phyloP scores from a whole-genome alignment of 106 monocot genomes.

The Platanthera zijinensis region DNA sequence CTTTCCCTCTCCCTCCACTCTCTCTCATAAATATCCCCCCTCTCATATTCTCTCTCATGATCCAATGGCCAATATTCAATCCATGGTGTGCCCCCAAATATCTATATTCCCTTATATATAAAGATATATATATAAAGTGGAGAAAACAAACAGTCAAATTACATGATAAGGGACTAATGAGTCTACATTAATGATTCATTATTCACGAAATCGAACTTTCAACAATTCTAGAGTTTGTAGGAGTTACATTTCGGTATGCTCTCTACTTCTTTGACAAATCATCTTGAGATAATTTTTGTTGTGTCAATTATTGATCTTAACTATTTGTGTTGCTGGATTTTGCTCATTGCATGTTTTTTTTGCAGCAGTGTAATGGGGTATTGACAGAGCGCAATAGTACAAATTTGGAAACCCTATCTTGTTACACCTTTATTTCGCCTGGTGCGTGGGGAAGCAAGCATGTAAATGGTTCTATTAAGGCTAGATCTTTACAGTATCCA shows the following conservation, averaged over 20 bases:
- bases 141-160: too few relatives aligned
- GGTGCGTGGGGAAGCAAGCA: slow-evolving; percentile 21
- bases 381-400: neutral
- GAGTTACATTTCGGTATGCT: neutral
- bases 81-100: too few relatives aligned
- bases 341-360: neutral
- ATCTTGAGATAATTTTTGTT: neutral
- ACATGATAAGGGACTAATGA: too few relatives aligned
- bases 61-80: too few relatives aligned
- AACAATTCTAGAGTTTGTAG: neutral
- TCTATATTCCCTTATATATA: too few relatives aligned
- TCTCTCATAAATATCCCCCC: too few relatives aligned
- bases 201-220: neutral
- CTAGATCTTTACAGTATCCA: slow-evolving; percentile 13
- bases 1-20: too few relatives aligned
- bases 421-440: slow-evolving; percentile 6
- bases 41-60: too few relatives aligned
- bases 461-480: neutral
- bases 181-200: too few relatives aligned
- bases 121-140: too few relatives aligned
- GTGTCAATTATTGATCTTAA: neutral
- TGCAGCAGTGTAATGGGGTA: slow-evolving; percentile 5
- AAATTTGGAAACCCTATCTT: slow-evolving; percentile 12
- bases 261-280: neutral
- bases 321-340: neutral